These are phyloP conservation scores for Saturnispora ahearnii DNA, from an alignment of 805 yeast species.

Conservation along the genomic window DNA sequence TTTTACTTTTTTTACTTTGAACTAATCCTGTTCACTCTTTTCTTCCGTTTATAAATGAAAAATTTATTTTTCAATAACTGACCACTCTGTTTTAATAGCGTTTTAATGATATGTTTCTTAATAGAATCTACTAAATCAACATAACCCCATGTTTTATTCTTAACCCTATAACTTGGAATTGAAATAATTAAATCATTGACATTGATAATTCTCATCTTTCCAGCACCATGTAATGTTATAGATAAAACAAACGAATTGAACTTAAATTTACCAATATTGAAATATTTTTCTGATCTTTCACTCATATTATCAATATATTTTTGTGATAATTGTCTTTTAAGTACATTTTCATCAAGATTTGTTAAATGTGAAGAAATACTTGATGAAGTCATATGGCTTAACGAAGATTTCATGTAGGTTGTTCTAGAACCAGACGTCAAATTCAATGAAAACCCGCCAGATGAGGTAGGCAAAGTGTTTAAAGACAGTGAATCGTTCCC, in stretches of 20 bases:
- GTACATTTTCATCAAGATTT: neutral
- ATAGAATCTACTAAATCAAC: conserved; percentile 56
- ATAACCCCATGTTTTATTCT: conserved; percentile 61
- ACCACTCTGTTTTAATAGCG: conserved; percentile 60
- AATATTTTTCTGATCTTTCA: conserved; percentile 59
- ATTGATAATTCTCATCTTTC: conserved; percentile 59
- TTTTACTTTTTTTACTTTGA: neutral
- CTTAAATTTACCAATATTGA: conserved; percentile 54
- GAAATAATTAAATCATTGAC: conserved; percentile 63
- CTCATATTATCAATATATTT: conserved; percentile 48
- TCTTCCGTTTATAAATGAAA: conserved; percentile 13
- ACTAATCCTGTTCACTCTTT: conserved; percentile 7
- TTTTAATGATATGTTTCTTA: conserved; percentile 52
- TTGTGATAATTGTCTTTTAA: conserved; percentile 3
- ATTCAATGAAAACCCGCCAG: neutral
- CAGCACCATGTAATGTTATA: conserved; percentile 71
- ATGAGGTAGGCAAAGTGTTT: neutral
- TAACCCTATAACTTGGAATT: conserved; percentile 52
- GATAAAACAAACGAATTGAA: conserved; percentile 45
- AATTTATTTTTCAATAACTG: conserved; percentile 72
- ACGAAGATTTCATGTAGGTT: neutral
- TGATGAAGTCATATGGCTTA: neutral
- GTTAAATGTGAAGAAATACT: neutral
- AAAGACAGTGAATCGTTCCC: neutral
- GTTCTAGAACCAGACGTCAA: neutral